Evolutionary conservation across 495 filamentous ascomycete genomes (phyloP).

Genomic region (Penicillium herquei): DNA sequence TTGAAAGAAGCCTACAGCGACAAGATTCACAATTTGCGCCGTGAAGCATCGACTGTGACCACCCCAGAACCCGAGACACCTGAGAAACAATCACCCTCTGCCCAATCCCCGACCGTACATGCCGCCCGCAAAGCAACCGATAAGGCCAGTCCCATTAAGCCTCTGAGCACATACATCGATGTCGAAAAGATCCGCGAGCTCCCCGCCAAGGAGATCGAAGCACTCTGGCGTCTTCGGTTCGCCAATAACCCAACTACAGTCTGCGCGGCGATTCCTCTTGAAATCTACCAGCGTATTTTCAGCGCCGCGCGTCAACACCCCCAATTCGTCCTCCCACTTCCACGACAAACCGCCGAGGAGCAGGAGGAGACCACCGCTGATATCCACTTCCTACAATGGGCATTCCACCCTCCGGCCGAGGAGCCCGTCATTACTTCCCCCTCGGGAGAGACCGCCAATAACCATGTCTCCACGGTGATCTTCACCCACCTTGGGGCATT

Average conservation of each 20-base stretch:
- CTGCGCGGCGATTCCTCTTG: conserved; percentile 73
- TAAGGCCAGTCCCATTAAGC: conserved; percentile 63
- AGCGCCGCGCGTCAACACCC: conserved; percentile 68
- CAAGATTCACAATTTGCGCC: conserved; percentile 67
- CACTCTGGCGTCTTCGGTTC: conserved; percentile 90
- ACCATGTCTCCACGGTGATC: conserved; percentile 72
- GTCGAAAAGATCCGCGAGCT: conserved; percentile 70
- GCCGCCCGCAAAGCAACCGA: conserved; percentile 29
- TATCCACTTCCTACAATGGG: conserved; percentile 57
- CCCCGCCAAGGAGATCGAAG: conserved; percentile 77
- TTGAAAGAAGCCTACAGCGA: conserved; percentile 80
- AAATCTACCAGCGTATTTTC: conserved; percentile 68
- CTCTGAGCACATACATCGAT: conserved; percentile 80
- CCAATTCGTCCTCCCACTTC: conserved; percentile 88
- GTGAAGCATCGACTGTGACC: conserved; percentile 56
- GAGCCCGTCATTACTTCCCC: conserved; percentile 49
- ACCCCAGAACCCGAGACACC: conserved; percentile 44
- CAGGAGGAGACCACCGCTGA: conserved; percentile 32
- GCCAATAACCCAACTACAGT: conserved; percentile 66
- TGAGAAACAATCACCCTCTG: conserved; percentile 22
- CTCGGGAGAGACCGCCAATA: conserved; percentile 34
- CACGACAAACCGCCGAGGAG: conserved; percentile 51
- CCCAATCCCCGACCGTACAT: conserved; percentile 30
- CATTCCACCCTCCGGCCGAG: conserved; percentile 80
- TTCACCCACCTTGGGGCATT: conserved; percentile 92